Conservation (phyloP, 306 rosid species). For the Vicia faba region DNA sequence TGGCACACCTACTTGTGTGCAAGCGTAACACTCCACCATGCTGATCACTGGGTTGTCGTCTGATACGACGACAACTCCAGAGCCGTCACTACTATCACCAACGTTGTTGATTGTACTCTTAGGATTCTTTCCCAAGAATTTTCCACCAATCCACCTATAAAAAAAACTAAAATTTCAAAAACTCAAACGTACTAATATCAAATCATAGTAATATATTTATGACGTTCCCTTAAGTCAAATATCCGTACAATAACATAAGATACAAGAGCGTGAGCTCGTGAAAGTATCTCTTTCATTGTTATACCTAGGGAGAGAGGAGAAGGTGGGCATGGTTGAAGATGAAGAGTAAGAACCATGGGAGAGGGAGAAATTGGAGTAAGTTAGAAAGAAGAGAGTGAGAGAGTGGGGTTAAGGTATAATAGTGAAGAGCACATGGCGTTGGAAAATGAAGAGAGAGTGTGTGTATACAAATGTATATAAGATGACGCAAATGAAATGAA, state of each 20-base stretch:
- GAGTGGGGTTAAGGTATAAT: neutral
- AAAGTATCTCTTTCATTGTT: too few relatives aligned
- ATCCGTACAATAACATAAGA: too few relatives aligned
- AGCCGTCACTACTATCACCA: constrained; percentile 19
- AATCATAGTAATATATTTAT: neutral
- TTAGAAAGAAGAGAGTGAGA: neutral
- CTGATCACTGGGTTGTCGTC: constrained; percentile 34
- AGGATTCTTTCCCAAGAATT: constrained; percentile 19
- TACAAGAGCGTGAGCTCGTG: too few relatives aligned
- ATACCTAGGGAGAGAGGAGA: constrained; percentile 68
- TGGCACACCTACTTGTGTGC: constrained; percentile 86
- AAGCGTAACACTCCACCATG: constrained; percentile 81
- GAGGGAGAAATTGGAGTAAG: neutral
- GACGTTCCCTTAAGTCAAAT: too few relatives aligned
- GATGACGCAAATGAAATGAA: constrained; percentile 19
- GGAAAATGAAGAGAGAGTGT: neutral
- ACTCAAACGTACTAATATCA: neutral
- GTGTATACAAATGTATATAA: neutral
- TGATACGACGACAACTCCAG: neutral
- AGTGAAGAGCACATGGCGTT: constrained; percentile 32
- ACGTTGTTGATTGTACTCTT: neutral
- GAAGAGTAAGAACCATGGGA: constrained; percentile 60
- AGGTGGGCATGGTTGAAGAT: constrained; percentile 63
- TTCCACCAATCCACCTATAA: constrained; percentile 55
- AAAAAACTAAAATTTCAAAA: neutral